A percentile compares a stretch with the other conserved stretches of the same genome.
Evolutionary conservation across 805 yeast genomes (phyloP).

Genomic region (Limtongia smithiae): DNA sequence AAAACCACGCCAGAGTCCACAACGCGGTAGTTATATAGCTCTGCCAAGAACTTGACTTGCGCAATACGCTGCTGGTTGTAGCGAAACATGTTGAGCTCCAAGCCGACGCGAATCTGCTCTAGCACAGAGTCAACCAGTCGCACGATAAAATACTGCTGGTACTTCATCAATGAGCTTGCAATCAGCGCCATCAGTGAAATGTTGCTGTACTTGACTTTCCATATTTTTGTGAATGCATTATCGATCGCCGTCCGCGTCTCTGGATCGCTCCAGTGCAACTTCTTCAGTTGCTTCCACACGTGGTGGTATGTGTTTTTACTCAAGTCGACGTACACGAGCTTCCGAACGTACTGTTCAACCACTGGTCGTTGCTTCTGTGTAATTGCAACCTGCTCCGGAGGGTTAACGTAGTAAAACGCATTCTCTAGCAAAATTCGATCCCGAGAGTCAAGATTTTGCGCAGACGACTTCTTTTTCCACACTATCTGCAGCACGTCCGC

Average conservation of each 20-base stretch:
- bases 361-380: slow-evolving; percentile 31
- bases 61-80: slow-evolving; percentile 60
- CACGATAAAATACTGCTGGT: slow-evolving; percentile 44
- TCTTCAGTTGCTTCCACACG: slow-evolving; percentile 42
- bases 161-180: slow-evolving; percentile 39
- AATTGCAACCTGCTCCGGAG: slow-evolving; percentile 42
- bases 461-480: slow-evolving; percentile 47
- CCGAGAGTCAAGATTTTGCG: slow-evolving; percentile 49
- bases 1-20: slow-evolving; percentile 47
- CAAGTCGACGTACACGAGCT: slow-evolving; percentile 53
- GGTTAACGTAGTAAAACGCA: slow-evolving; percentile 35
- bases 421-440: slow-evolving; percentile 59
- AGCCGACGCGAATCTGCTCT: slow-evolving; percentile 61
- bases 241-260: slow-evolving; percentile 39
- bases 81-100: slow-evolving; percentile 61
- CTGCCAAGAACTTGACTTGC: slow-evolving; percentile 57
- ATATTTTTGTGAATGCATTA: slow-evolving; percentile 55
- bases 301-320: slow-evolving; percentile 38
- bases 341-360: slow-evolving; percentile 44
- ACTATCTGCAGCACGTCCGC: slow-evolving; percentile 58
- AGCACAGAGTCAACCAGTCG: slow-evolving; percentile 57
- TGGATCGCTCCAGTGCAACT: slow-evolving; percentile 48
- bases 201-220: slow-evolving; percentile 56
- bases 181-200: slow-evolving; percentile 50
- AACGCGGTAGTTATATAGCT: slow-evolving; percentile 49